These are phyloP conservation scores for Neonectria neomacrospora DNA, from an alignment of 2,329 filamentous ascomycete genomes.

Conservation along the genomic window DNA sequence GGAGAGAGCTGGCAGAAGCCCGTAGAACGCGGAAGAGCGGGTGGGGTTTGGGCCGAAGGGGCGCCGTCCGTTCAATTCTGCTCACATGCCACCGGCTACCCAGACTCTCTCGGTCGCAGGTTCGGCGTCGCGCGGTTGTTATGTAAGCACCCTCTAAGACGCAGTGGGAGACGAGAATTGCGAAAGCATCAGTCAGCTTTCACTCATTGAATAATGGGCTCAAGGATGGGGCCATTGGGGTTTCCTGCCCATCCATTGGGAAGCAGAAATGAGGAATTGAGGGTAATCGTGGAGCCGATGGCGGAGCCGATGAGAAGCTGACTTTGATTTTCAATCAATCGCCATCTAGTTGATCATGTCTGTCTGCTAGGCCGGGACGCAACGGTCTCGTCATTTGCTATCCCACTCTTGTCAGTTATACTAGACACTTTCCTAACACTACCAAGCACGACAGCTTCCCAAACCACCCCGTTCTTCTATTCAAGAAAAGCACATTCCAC, in stretches of 20 bases:
- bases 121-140: conserved; percentile 25
- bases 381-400: conserved; percentile 35
- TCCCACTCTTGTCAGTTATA: conserved; percentile 27
- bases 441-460: too few species aligned
- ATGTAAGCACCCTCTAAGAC: conserved; percentile 37
- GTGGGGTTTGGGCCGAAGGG: conserved; percentile 16
- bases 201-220: conserved; percentile 1
- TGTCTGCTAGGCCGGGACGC: not conserved
- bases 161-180: conserved; percentile 34
- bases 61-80: conserved; percentile 16
- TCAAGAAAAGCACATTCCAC: too few species aligned
- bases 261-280: conserved; percentile 8
- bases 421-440: conserved; percentile 22
- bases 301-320: conserved; percentile 16
- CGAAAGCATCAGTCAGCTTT: conserved; percentile 44
- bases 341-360: conserved; percentile 13
- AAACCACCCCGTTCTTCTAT: too few species aligned
- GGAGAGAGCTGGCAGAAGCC: conserved; percentile 8
- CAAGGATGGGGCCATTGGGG: not conserved
- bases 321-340: conserved; percentile 14
- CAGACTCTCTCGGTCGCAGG: not conserved
- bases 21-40: conserved; percentile 21
- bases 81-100: conserved; percentile 36
- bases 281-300: conserved; percentile 34
- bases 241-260: not conserved